Evolutionary conservation across 345 rosid species (phyloP), one percentile per base, ranked within the genome.

Genomic region (Leavenworthia alabamica): DNA sequence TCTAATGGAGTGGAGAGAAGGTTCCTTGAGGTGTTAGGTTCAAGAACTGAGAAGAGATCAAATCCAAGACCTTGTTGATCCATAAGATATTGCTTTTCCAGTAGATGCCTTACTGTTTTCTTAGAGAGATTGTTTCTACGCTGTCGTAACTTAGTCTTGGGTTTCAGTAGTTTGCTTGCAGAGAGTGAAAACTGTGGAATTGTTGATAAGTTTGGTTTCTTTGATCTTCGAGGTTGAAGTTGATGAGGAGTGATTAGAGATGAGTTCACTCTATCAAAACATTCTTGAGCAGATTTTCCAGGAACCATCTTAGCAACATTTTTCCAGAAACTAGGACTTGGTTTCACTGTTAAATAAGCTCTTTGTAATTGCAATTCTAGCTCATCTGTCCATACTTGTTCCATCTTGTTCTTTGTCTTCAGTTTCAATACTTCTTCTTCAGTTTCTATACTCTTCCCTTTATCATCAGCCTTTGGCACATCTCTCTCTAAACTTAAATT

Each of bases 271-370:
- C 71, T 82, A 54, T 89, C 91, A 61, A 84, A 89, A 77, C 96
- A 89, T 41, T 89, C 95, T 62, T 84, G 86, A 6, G 87, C 83
- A 37, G 96, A 78, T 71, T 86, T 89, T 59, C 95, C 95, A 27
- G 91, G 89, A 13, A 89, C 96, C 96, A 83, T 66, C 78, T 82
- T 85, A 8, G 93, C 69, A 57, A 88, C 90, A 45, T 79, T 81
- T 73, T 82, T 88, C 96, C 96, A 88, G 77, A 88, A 88, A 60
- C 60, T 45, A 8, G 96, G 96, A 2, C 88, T 79, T 4, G 96
- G 93, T 76, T 90, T 84, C 19, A 71, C 77, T 6, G 74, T 57
- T 53, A 86, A 64, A 71, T 84, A 94, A 67, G 99, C 96, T 69
- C 81, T 78, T 33, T 86, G 85, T 78, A 94, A 71, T 19, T 82